Evolutionary conservation across 768 basidiomycete genomes (phyloP), one percentile per base, ranked within the genome.

Genomic region (Phlebiopsis gigantea): DNA sequence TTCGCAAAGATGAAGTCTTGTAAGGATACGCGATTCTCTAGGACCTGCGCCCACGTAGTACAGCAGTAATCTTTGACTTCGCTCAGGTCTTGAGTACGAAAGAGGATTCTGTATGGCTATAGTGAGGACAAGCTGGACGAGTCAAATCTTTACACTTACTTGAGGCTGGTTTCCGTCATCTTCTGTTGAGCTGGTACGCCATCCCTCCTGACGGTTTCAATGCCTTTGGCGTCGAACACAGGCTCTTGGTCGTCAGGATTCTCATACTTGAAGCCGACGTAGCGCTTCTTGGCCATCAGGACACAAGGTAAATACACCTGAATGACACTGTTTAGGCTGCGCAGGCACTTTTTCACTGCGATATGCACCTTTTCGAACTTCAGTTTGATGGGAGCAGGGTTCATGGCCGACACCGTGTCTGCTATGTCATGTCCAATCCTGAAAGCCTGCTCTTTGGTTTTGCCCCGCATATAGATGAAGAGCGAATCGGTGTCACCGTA

Each of bases 401-500:
- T 98, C 70, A 83, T 72, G 1, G 82, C 77, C 2, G 97, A 98
- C 57, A 99, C 81, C 0, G 80, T 78, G 46, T 95, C 88, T 6
- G 95, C 87, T 43, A 99, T 98, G 61, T 98, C 93, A 58, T 95
- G 75, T 1, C 96, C 96, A 55, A 98, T 91, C 39, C 82, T 75
- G 70, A 98, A 98, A 0, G 97, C 97, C 66, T 98, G 88, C 29
- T 94, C 93, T 66, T 90, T 95, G 4, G 93, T 91, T 69, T 84
- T 88, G 6, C 94, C 97, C 24, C 80, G 84, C n/a, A 98, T 75
- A 61, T 93, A 85, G 69, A 98, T 79, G 68, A 99, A 99, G 42
- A 98, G 72, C 15, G 94, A 97, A 71, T 99, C 97, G 0, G 97
- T 99, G 64, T 99, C 97, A 10, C 97, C 97, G 66, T 99, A 99